These are phyloP conservation scores for Geranomyces variabilis DNA, from an alignment of 192 early-diverging fungal genomes.

Conservation along the genomic window DNA sequence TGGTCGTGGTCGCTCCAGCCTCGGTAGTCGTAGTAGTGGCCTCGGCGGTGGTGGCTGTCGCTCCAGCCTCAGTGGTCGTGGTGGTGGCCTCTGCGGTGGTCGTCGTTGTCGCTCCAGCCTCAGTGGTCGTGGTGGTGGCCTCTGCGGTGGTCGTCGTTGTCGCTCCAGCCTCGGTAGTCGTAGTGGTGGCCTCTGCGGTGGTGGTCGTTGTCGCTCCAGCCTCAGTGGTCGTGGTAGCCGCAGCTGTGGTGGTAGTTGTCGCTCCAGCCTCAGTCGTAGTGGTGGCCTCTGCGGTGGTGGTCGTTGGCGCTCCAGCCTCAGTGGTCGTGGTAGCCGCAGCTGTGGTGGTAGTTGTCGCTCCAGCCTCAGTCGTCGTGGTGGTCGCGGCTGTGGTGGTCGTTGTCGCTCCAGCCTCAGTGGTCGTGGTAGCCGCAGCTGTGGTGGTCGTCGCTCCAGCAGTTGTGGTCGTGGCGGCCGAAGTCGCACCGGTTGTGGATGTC, in stretches of 20 bases:
- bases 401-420: neutral
- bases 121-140: neutral
- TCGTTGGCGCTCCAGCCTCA: neutral
- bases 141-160: neutral
- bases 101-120: neutral
- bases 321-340: neutral
- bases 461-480: conserved; percentile 3
- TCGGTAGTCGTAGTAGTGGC: neutral
- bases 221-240: neutral
- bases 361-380: no score
- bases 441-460: neutral
- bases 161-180: neutral
- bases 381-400: neutral
- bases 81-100: neutral
- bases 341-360: no score
- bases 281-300: neutral
- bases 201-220: neutral
- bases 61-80: neutral
- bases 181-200: neutral
- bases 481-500: neutral
- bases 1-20: neutral
- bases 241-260: neutral
- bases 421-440: neutral
- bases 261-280: neutral
- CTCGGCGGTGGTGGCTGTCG: neutral